Conservation (phyloP, 2,329 filamentous ascomycete species). For the Pyricularia grisea region DNA sequence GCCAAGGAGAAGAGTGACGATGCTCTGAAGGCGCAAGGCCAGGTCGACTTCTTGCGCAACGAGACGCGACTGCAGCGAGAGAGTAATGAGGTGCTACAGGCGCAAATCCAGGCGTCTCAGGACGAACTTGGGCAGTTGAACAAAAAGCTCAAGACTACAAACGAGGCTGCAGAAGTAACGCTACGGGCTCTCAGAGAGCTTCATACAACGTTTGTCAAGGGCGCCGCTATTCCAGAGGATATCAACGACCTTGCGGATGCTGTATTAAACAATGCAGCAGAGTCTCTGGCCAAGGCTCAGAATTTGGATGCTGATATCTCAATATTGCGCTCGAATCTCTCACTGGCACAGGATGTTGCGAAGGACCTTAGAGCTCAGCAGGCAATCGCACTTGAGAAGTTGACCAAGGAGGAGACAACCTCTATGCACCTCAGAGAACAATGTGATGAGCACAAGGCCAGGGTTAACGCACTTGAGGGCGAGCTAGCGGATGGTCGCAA, state of each 20-base stretch:
- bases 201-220: slow-evolving; percentile 48
- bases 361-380: slow-evolving; percentile 49
- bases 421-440: slow-evolving; percentile 43
- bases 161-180: slow-evolving; percentile 43
- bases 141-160: slow-evolving; percentile 38
- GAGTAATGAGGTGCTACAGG: slow-evolving; percentile 47
- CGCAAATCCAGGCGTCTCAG: slow-evolving; percentile 43
- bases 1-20: slow-evolving; percentile 49
- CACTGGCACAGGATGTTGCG: slow-evolving; percentile 44
- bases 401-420: slow-evolving; percentile 42
- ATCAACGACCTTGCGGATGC: slow-evolving; percentile 48
- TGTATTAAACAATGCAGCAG: slow-evolving; percentile 47
- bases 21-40: slow-evolving; percentile 46
- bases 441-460: slow-evolving; percentile 43
- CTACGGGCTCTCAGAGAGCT: slow-evolving; percentile 47
- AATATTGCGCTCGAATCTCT: slow-evolving; percentile 54
- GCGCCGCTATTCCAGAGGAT: slow-evolving; percentile 41
- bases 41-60: slow-evolving; percentile 53
- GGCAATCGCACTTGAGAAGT: slow-evolving; percentile 38
- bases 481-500: slow-evolving; percentile 56
- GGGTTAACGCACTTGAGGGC: slow-evolving; percentile 40
- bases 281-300: slow-evolving; percentile 49
- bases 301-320: slow-evolving; percentile 50
- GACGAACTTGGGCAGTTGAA: slow-evolving; percentile 43
- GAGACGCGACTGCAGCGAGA: slow-evolving; percentile 51